phyloP scores from a whole-genome alignment of 495 filamentous ascomycete species.

The Talaromyces borbonicus region DNA sequence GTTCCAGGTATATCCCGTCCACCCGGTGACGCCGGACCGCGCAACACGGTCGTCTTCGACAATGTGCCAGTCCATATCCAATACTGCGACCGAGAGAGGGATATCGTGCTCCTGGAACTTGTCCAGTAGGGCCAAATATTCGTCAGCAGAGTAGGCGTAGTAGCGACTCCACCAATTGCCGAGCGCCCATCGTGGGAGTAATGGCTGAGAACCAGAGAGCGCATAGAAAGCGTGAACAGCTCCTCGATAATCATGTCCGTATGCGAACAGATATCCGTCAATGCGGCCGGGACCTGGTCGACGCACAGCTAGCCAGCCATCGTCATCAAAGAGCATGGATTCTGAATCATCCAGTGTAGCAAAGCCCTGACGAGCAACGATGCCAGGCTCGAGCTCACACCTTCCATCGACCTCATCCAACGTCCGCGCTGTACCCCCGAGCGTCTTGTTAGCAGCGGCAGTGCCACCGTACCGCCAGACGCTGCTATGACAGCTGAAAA shows the following conservation, averaged over 20 bases:
- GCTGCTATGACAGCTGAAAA: slow-evolving; percentile 19
- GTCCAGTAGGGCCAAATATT: slow-evolving; percentile 45
- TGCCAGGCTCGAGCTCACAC: slow-evolving; percentile 33
- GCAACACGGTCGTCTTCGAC: slow-evolving; percentile 30
- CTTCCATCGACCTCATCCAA: slow-evolving; percentile 44
- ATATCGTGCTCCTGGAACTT: slow-evolving; percentile 34
- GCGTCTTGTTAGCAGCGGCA: slow-evolving; percentile 31
- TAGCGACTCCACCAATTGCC: slow-evolving; percentile 58
- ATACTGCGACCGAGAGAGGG: slow-evolving; percentile 44
- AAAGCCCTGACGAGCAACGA: slow-evolving; percentile 37
- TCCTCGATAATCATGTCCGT: slow-evolving; percentile 41
- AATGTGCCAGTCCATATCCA: slow-evolving; percentile 57
- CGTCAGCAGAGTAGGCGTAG: slow-evolving; percentile 37
- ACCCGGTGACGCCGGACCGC: slow-evolving; percentile 28
- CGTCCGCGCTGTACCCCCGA: slow-evolving; percentile 45
- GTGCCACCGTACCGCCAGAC: slow-evolving; percentile 38
- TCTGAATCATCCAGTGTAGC: slow-evolving; percentile 42
- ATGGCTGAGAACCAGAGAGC: slow-evolving; percentile 43
- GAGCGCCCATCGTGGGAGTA: slow-evolving; percentile 46
- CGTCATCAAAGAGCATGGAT: slow-evolving; percentile 46
- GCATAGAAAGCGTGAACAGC: slow-evolving; percentile 47
- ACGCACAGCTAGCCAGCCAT: slow-evolving; percentile 37
- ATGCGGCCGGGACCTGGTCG: slow-evolving; percentile 27
- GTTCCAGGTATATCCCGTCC: slow-evolving; percentile 57
- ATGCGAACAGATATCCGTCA: slow-evolving; percentile 50